A percentile compares a stretch with the other conserved stretches of the same genome.
These are phyloP conservation scores for Coniosporium apollinis DNA, from an alignment of 495 filamentous ascomycete species.

Conservation along the genomic window DNA sequence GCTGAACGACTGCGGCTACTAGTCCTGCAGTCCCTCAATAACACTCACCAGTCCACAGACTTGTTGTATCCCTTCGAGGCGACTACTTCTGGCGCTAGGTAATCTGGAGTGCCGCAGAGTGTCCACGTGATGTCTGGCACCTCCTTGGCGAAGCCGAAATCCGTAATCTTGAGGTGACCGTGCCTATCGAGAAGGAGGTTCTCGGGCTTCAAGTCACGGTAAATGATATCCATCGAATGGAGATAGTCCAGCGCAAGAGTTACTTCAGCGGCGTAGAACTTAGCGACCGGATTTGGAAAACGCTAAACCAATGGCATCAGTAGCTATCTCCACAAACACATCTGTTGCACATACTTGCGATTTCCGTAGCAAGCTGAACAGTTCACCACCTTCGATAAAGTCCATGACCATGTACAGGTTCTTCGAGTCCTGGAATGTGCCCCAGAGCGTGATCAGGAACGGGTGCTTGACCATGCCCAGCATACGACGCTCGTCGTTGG, in stretches of 20 bases:
- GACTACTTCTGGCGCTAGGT: slow-evolving; percentile 92
- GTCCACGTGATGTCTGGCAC: slow-evolving; percentile 99
- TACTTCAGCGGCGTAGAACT: slow-evolving; percentile 97
- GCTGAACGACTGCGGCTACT: too few relatives aligned
- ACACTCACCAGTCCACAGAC: slow-evolving; percentile 89
- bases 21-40: too few relatives aligned
- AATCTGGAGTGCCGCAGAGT: slow-evolving; percentile 95
- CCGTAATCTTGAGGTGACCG: slow-evolving; percentile 94
- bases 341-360: slow-evolving; percentile 74
- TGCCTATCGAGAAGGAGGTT: slow-evolving; percentile 90
- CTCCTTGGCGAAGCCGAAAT: slow-evolving; percentile 97
- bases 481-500: slow-evolving; percentile 94
- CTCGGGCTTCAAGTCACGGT: slow-evolving; percentile 92
- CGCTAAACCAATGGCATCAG: slow-evolving; percentile 44
- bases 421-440: slow-evolving; percentile 86
- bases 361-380: slow-evolving; percentile 88
- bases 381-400: slow-evolving; percentile 96
- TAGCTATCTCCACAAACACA: too few relatives aligned
- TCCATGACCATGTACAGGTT: slow-evolving; percentile 99
- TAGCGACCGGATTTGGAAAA: slow-evolving; percentile 96
- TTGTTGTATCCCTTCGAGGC: slow-evolving; percentile 98
- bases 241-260: slow-evolving; percentile 91
- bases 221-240: slow-evolving; percentile 90
- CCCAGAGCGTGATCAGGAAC: slow-evolving; percentile 94
- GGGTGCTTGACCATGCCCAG: slow-evolving; percentile 88